Conservation (phyloP, 2,329 filamentous ascomycete genomes). For the Teratosphaeria epicoccoides region DNA sequence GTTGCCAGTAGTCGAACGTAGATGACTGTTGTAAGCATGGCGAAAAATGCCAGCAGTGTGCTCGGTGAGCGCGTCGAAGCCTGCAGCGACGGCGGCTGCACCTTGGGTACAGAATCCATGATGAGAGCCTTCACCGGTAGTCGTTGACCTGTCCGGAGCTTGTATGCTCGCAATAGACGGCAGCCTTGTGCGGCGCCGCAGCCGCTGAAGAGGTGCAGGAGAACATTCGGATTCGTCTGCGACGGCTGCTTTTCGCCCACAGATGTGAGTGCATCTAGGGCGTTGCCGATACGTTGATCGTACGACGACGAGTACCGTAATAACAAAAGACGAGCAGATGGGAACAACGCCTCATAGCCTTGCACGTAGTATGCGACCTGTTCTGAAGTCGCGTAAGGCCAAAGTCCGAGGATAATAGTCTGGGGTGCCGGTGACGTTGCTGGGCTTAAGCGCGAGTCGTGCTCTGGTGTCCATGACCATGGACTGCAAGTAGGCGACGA, state of each 20-base stretch:
- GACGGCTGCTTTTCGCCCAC: slow-evolving; percentile 6
- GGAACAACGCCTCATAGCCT: slow-evolving; percentile 19
- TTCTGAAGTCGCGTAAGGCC: slow-evolving; percentile 16
- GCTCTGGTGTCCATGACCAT: slow-evolving; percentile 4
- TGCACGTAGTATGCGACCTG: slow-evolving; percentile 19
- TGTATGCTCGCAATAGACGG: slow-evolving; percentile 17
- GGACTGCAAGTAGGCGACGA: slow-evolving; percentile 8
- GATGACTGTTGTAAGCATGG: slow-evolving; percentile 8
- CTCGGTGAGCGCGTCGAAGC: slow-evolving; percentile 3
- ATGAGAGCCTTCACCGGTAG: slow-evolving; percentile 15
- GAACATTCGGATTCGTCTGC: slow-evolving; percentile 8
- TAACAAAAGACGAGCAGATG: slow-evolving; percentile 13
- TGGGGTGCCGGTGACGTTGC: slow-evolving; percentile 11
- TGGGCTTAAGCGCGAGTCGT: not conserved
- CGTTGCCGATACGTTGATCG: slow-evolving; percentile 6
- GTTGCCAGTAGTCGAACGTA: slow-evolving; percentile 9
- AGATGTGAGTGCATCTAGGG: slow-evolving; percentile 8
- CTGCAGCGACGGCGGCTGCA: slow-evolving; percentile 6
- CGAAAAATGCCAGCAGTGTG: slow-evolving; percentile 7
- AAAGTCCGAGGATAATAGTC: slow-evolving; percentile 18
- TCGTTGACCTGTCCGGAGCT: slow-evolving; percentile 9
- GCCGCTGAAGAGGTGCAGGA: slow-evolving; percentile 20
- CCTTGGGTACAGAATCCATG: slow-evolving; percentile 15
- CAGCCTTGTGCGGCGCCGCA: slow-evolving; percentile 15
- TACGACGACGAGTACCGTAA: slow-evolving; percentile 11